Base-by-base conservation (phyloP, 805 yeast genomes). In the Yamadazyma laniorum region DNA sequence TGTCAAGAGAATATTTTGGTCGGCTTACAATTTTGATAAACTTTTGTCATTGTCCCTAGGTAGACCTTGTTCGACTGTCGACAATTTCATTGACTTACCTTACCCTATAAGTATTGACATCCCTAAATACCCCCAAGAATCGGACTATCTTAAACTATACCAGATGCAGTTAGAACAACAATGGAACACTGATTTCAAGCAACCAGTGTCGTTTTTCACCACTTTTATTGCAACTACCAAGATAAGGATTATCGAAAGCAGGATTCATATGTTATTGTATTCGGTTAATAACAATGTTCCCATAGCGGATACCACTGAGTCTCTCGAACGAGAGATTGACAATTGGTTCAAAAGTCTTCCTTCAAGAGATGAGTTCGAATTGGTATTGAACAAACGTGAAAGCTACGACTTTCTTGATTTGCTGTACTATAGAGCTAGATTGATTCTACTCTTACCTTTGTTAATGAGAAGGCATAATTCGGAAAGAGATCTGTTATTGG, bases 331-430 rank as follows among this genome's bases (percentile, higher is more conserved):
- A 5, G 44, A 39, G 14, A 32, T 45, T 3, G 30, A 42, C 16
- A 9, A 18, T 3, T 45, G 49, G 49, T 32, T 26, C 8, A n/a
- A 15, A 2, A 23, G 21, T 14, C 25, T 45, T 17, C 49, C 49
- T 1, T 9, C 38, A 3, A n/a, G 30, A n/a, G 21, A 26, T 18
- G 42, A 39, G n/a, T 45, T 45, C 25, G 40, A 42, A 9, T n/a
- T 9, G 4, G 42, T 30, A 5, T 31, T 45, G 37, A 31, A 23
- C 5, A 45, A 42, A n/a, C 21, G 40, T 28, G 49, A 45, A 19
- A 45, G 49, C 22, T 45, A 45, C 17, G 44, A 42, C 25, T 45
- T 36, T 25, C 16, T 45, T 3, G 38, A 42, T 8, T 19, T 45
- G 12, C 40, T 42, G 44, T 45, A 42, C 30, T 34, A 45, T 29